Conservation (phyloP, 2,329 filamentous ascomycete species). For the Nigrograna mackinnonii region DNA sequence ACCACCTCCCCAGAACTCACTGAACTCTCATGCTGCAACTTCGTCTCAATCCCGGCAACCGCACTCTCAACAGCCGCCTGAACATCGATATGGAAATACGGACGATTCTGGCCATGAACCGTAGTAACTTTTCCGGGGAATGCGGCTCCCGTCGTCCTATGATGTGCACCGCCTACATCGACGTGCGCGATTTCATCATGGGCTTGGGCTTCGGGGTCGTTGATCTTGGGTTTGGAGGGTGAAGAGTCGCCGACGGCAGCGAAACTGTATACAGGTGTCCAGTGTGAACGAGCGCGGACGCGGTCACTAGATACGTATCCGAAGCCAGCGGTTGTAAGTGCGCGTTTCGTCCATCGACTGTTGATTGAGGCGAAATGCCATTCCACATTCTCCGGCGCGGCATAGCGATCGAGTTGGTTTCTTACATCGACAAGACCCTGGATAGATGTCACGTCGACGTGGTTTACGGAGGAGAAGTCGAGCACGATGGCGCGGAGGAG, state of each 20-base stretch:
- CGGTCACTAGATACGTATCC: slow-evolving; percentile 65
- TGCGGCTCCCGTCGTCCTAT: too few relatives aligned
- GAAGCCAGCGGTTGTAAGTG: slow-evolving; percentile 61
- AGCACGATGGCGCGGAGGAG: slow-evolving; percentile 87
- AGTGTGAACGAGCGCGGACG: slow-evolving; percentile 60
- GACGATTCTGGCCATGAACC: slow-evolving; percentile 84
- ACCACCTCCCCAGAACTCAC: too few relatives aligned
- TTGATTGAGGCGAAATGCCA: slow-evolving; percentile 96
- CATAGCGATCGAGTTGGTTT: slow-evolving; percentile 88
- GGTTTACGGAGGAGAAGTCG: slow-evolving; percentile 92
- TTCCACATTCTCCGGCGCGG: slow-evolving; percentile 79
- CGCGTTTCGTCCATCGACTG: slow-evolving; percentile 58
- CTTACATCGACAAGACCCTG: slow-evolving; percentile 93
- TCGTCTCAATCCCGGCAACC: slow-evolving; percentile 71
- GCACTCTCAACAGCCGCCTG: slow-evolving; percentile 88
- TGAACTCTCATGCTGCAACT: too few relatives aligned
- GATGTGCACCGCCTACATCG: slow-evolving; percentile 8
- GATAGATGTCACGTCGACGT: slow-evolving; percentile 89
- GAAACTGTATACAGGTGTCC: slow-evolving; percentile 95
- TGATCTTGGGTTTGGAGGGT: slow-evolving; percentile 57
- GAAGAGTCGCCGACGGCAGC: slow-evolving; percentile 69
- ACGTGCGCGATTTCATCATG: slow-evolving; percentile 16
- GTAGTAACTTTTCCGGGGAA: slow-evolving; percentile 57
- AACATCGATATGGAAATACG: slow-evolving; percentile 92
- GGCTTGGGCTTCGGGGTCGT: neutral